These are phyloP conservation scores for Dryadomyces quercivorus DNA, from an alignment of 2,329 filamentous ascomycete species.

Conservation along the genomic window DNA sequence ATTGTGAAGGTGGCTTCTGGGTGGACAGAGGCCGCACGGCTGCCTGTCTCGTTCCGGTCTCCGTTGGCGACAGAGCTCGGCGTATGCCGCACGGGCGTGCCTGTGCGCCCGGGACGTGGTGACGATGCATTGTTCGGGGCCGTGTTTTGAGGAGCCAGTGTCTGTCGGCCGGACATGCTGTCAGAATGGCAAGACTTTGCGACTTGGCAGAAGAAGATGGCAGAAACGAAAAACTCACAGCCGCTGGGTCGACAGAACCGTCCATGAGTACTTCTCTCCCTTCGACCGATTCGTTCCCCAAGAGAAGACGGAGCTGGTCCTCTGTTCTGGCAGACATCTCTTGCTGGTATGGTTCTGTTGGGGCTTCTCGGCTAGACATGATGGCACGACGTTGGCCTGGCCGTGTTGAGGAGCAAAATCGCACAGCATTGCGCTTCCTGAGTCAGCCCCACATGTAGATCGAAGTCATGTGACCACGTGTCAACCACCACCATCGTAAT, in stretches of 20 bases:
- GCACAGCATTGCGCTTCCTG: too few relatives aligned
- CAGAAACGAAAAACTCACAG: not conserved
- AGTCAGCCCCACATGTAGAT: not conserved
- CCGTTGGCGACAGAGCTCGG: constrained; percentile 10
- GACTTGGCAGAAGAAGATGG: too few relatives aligned
- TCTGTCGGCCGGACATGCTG: not conserved
- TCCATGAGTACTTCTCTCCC: not conserved
- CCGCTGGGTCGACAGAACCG: not conserved
- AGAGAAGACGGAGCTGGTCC: not conserved
- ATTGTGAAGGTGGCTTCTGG: constrained; percentile 39
- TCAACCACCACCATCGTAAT: not conserved
- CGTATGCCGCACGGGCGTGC: constrained; percentile 31
- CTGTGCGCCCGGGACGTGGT: constrained; percentile 30
- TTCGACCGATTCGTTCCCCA: not conserved
- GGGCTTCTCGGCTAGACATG: not conserved
- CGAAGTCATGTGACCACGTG: not conserved
- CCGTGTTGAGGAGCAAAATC: not conserved
- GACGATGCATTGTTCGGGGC: constrained; percentile 19
- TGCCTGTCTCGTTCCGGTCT: constrained; percentile 20
- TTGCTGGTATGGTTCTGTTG: not conserved
- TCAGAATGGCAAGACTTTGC: not conserved
- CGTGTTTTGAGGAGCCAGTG: not conserved
- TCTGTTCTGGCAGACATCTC: not conserved
- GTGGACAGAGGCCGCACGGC: constrained; percentile 44
- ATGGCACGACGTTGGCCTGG: not conserved